phyloP scores from a whole-genome alignment of 192 early-diverging fungal genomes.

The Coemansia sp. region DNA sequence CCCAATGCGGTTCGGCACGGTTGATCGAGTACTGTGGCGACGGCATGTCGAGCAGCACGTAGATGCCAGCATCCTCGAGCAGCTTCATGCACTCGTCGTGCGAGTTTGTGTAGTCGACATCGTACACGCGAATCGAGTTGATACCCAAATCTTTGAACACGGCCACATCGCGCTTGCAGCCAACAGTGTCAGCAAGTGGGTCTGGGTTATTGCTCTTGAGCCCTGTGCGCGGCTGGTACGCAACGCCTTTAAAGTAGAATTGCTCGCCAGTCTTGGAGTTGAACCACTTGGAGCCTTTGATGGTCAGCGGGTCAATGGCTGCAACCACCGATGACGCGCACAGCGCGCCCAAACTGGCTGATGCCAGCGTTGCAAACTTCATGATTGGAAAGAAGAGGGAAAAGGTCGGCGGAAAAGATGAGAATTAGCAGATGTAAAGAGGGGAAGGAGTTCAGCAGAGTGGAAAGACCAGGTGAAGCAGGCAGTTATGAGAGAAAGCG shows the following conservation, averaged over 20 bases:
- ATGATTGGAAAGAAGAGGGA: not conserved
- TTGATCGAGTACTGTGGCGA: slow-evolving; percentile 64
- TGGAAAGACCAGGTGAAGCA: not conserved
- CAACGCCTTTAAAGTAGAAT: slow-evolving; percentile 74
- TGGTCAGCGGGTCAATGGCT: slow-evolving; percentile 63
- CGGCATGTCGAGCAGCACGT: slow-evolving; percentile 67
- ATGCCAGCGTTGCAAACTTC: slow-evolving; percentile 6
- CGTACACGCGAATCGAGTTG: slow-evolving; percentile 73
- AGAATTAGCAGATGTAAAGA: not conserved
- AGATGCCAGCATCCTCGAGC: slow-evolving; percentile 64
- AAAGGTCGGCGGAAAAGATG: not conserved
- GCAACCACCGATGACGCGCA: slow-evolving; percentile 10
- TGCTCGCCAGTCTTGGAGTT: slow-evolving; percentile 69
- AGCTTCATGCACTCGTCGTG: slow-evolving; percentile 73
- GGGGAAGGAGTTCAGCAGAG: not conserved
- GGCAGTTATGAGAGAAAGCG: not conserved
- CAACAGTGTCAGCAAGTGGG: slow-evolving; percentile 62
- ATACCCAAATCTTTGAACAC: slow-evolving; percentile 66
- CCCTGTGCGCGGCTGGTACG: slow-evolving; percentile 65
- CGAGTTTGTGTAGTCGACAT: slow-evolving; percentile 61
- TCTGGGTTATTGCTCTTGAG: slow-evolving; percentile 46
- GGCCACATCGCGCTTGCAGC: slow-evolving; percentile 64
- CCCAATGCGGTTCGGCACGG: slow-evolving; percentile 61
- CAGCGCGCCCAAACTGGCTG: slow-evolving; percentile 10
- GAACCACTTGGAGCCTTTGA: slow-evolving; percentile 73